These are phyloP conservation scores for Globomyces pollinis-pini DNA, from an alignment of 192 early-diverging fungal species.

Conservation along the genomic window DNA sequence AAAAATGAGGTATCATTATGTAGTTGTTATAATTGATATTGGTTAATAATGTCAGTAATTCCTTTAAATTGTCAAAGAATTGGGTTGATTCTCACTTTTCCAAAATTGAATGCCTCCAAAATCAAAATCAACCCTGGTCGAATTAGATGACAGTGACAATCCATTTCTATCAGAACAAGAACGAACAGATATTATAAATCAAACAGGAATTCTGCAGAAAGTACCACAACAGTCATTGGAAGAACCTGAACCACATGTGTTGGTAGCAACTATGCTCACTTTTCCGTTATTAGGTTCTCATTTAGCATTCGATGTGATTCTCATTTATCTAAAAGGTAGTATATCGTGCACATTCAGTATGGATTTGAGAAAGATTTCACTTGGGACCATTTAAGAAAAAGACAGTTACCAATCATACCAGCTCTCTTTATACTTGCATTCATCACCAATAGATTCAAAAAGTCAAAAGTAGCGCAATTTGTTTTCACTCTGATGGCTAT, in stretches of 20 bases:
- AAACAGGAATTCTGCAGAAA: slow-evolving; percentile 2
- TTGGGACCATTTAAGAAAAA: not conserved
- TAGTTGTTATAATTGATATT: no score
- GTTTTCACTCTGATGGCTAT: not conserved
- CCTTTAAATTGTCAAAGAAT: no score
- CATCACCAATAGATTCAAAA: not conserved
- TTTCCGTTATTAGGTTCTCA: not conserved
- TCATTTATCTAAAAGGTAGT: not conserved
- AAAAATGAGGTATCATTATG: no score
- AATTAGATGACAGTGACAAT: not conserved
- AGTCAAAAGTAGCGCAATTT: not conserved
- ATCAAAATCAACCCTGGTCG: not conserved
- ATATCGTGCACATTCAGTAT: not conserved
- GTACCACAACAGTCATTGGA: not conserved
- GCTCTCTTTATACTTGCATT: not conserved
- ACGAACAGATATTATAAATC: not conserved
- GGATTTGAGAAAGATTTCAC: not conserved
- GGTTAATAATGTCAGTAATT: no score
- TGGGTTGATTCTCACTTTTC: no score
- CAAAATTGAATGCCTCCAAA: no score
- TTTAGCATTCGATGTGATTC: not conserved
- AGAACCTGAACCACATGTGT: not conserved
- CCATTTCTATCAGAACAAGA: not conserved
- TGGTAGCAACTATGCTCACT: not conserved
- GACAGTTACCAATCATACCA: not conserved